A percentile compares a stretch with the other conserved stretches of the same genome.
Conservation (phyloP, 2,329 filamentous ascomycete genomes). For the Stromatinia cepivora region DNA sequence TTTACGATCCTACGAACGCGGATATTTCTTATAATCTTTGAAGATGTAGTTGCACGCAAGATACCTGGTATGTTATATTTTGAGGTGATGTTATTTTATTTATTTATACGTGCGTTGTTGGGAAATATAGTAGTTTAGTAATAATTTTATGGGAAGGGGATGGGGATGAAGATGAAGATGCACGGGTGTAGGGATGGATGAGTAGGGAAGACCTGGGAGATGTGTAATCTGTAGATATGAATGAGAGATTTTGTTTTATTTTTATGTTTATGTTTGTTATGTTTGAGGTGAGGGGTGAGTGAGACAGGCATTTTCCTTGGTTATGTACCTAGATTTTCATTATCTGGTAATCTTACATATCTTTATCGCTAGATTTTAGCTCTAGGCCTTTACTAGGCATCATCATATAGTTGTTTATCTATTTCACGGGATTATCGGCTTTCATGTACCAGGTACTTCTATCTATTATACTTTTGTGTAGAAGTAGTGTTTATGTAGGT, state of each 20-base stretch:
- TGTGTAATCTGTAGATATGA: background rate
- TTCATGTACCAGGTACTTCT: too few relatives aligned
- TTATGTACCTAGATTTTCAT: too few relatives aligned
- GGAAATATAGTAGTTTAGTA: background rate
- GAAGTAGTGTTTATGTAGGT: too few relatives aligned
- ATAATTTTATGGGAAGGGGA: conserved; percentile 1
- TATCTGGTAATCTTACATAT: too few relatives aligned
- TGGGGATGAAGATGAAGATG: too few relatives aligned
- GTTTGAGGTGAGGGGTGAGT: too few relatives aligned
- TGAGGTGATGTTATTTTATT: conserved; percentile 6
- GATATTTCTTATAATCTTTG: conserved; percentile 6
- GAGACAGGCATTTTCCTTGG: too few relatives aligned
- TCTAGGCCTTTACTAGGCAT: too few relatives aligned
- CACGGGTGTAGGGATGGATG: background rate
- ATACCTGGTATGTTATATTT: background rate
- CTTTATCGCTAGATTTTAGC: too few relatives aligned
- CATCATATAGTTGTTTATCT: background rate
- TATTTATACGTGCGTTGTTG: background rate
- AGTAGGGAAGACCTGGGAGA: background rate
- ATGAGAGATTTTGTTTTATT: background rate
- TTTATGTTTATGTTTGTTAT: background rate
- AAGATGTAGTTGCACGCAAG: background rate
- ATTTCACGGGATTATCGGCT: too few relatives aligned
- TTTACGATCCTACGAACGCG: conserved; percentile 24
- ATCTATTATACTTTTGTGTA: too few relatives aligned